Evolutionary conservation across 805 yeast species (phyloP).

Genomic region (Zygosaccharomyces pseudorouxii): DNA sequence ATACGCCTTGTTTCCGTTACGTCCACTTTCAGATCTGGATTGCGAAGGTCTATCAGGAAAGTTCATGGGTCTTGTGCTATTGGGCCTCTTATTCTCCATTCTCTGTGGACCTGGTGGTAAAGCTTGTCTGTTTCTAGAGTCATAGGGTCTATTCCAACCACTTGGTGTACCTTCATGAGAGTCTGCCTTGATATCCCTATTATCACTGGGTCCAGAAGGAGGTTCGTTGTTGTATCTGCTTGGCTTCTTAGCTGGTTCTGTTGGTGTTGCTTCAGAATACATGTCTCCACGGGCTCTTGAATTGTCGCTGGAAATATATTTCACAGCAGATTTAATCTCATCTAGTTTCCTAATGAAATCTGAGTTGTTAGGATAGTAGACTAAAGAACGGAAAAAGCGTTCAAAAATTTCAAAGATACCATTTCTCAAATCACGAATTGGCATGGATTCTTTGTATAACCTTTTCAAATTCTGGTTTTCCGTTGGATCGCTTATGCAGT

Average conservation of each 20-base stretch:
- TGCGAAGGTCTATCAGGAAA: constrained; percentile 15
- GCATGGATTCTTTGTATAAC: constrained; percentile 8
- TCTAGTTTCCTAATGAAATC: constrained; percentile 15
- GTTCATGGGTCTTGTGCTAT: constrained; percentile 8
- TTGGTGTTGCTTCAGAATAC: constrained; percentile 13
- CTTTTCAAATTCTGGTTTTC: constrained; percentile 10
- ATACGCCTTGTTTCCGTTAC: constrained; percentile 3
- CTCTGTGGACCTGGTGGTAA: constrained; percentile 3
- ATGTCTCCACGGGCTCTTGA: constrained; percentile 8
- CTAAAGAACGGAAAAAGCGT: constrained; percentile 16
- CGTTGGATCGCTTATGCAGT: constrained; percentile 15
- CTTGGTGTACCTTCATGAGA: constrained; percentile 4
- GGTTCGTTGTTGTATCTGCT: constrained; percentile 18
- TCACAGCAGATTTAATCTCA: constrained; percentile 8
- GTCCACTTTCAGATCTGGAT: constrained; percentile 2
- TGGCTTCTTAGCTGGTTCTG: constrained; percentile 9
- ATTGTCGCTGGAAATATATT: constrained; percentile 7
- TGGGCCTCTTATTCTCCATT: constrained; percentile 5
- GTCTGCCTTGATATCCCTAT: background rate
- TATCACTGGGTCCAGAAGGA: background rate
- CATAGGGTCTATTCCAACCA: constrained; percentile 3
- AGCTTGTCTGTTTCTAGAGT: constrained; percentile 4
- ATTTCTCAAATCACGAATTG: constrained; percentile 13
- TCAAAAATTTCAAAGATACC: constrained; percentile 10
- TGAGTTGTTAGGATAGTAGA: constrained; percentile 13